Conservation (phyloP, 73 alveolate genomes). For the Blepharisma japonicum region DNA sequence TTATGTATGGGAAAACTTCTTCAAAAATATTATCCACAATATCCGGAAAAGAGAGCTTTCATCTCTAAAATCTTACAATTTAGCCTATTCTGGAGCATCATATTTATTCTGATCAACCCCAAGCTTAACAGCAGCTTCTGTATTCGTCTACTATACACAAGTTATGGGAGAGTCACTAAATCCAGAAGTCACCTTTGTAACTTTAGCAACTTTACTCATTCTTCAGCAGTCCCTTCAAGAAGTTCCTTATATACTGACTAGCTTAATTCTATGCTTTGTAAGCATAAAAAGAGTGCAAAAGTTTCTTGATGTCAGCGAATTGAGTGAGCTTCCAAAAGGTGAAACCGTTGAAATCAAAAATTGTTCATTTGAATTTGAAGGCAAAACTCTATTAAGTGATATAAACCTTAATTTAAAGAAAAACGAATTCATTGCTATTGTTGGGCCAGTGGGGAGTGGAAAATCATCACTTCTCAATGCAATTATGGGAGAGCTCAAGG, state of each 20-base stretch:
- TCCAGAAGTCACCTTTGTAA: not conserved
- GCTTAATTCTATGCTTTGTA: not conserved
- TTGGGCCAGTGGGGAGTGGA: constrained; percentile 89
- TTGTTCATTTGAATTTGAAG: constrained; percentile 19
- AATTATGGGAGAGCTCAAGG: constrained; percentile 47
- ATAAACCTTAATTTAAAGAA: constrained; percentile 49
- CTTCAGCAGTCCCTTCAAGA: not conserved
- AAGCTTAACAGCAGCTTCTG: not conserved
- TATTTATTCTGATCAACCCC: not conserved
- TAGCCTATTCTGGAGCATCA: not conserved
- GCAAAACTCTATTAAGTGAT: constrained; percentile 38
- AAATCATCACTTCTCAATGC: constrained; percentile 76
- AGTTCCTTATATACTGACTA: not conserved
- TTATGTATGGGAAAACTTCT: not conserved
- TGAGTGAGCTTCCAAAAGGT: constrained; percentile 27
- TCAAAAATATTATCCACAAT: not conserved
- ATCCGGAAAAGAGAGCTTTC: not conserved
- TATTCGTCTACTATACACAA: not conserved
- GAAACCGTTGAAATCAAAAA: constrained; percentile 37
- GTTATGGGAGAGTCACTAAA: not conserved
- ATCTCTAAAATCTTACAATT: not conserved
- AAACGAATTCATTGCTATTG: constrained; percentile 67
- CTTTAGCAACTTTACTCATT: not conserved
- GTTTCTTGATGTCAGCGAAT: constrained; percentile 31
- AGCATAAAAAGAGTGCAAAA: not conserved